Evolutionary conservation across 176 grass and related monocot species (phyloP).

Genomic region (Elaeis guineensis): DNA sequence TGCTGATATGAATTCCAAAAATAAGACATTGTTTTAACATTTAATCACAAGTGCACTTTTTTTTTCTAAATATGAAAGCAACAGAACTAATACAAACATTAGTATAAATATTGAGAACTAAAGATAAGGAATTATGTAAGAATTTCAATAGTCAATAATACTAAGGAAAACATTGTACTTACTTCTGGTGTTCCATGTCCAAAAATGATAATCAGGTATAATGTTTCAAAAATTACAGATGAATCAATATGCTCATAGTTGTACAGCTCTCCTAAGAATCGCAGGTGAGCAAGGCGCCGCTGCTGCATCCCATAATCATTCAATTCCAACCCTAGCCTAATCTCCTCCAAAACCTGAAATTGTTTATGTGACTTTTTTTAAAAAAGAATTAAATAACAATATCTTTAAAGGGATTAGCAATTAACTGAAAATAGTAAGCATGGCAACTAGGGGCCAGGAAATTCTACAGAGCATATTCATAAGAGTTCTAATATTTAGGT

Average conservation of each 20-base stretch:
- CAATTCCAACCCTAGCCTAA: constrained; percentile 79
- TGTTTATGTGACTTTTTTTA: not conserved
- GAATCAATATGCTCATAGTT: constrained; percentile 88
- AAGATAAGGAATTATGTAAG: too few species aligned
- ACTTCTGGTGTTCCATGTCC: constrained; percentile 88
- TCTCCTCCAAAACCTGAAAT: constrained; percentile 93
- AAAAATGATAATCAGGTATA: constrained; percentile 75
- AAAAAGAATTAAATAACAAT: too few species aligned
- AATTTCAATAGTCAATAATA: not conserved
- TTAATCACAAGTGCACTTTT: too few species aligned
- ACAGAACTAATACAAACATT: too few species aligned
- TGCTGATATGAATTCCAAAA: too few species aligned
- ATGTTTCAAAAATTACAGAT: constrained; percentile 84
- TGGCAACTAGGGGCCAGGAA: too few species aligned
- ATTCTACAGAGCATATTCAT: too few species aligned
- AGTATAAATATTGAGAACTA: not conserved
- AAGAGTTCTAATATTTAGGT: too few species aligned
- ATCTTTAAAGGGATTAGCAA: too few species aligned
- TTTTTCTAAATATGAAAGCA: too few species aligned
- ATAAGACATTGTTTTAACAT: too few species aligned
- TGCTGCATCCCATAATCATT: constrained; percentile 98
- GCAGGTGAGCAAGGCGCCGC: constrained; percentile 75
- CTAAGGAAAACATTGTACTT: constrained; percentile 26
- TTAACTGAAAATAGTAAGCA: too few species aligned
- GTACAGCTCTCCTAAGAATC: constrained; percentile 94